Conservation (phyloP, 495 filamentous ascomycete species). For the Aspergillus egyptiacus region DNA sequence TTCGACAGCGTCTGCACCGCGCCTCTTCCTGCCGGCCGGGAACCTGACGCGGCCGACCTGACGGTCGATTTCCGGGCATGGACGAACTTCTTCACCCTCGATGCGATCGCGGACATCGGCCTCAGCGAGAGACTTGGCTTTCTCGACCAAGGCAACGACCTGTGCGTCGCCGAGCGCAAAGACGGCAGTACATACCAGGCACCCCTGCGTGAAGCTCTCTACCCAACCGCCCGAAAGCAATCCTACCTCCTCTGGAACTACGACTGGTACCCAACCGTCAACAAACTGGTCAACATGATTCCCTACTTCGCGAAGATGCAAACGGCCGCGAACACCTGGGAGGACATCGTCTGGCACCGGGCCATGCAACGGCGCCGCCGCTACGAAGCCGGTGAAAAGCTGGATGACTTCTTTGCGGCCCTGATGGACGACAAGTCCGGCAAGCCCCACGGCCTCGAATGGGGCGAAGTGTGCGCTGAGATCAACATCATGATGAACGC, state of each 20-base stretch:
- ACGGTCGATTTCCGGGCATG: slow-evolving; percentile 41
- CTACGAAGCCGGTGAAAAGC: slow-evolving; percentile 46
- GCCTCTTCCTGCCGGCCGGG: slow-evolving; percentile 20
- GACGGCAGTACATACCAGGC: slow-evolving; percentile 39
- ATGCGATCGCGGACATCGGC: slow-evolving; percentile 50
- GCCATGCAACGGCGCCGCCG: slow-evolving; percentile 31
- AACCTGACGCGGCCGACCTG: slow-evolving; percentile 22
- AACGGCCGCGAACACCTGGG: slow-evolving; percentile 22
- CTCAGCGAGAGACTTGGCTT: slow-evolving; percentile 48
- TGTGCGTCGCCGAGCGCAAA: slow-evolving; percentile 30
- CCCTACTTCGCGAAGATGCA: slow-evolving; percentile 30
- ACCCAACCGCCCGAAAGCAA: slow-evolving; percentile 39
- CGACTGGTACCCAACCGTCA: slow-evolving; percentile 35
- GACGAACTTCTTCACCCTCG: slow-evolving; percentile 42
- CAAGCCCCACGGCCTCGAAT: slow-evolving; percentile 32
- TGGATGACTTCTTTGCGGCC: slow-evolving; percentile 52
- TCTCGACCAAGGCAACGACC: slow-evolving; percentile 42
- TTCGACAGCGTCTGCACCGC: slow-evolving; percentile 33
- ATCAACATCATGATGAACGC: slow-evolving; percentile 45
- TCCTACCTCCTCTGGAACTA: slow-evolving; percentile 45
- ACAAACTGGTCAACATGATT: slow-evolving; percentile 28
- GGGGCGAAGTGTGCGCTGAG: slow-evolving; percentile 30
- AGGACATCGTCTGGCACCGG: slow-evolving; percentile 39
- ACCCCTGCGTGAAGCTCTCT: slow-evolving; percentile 41
- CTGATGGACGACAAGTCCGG: slow-evolving; percentile 51